phyloP scores from a whole-genome alignment of 2,329 filamentous ascomycete species.

The Reticulascus tulasneorum region DNA sequence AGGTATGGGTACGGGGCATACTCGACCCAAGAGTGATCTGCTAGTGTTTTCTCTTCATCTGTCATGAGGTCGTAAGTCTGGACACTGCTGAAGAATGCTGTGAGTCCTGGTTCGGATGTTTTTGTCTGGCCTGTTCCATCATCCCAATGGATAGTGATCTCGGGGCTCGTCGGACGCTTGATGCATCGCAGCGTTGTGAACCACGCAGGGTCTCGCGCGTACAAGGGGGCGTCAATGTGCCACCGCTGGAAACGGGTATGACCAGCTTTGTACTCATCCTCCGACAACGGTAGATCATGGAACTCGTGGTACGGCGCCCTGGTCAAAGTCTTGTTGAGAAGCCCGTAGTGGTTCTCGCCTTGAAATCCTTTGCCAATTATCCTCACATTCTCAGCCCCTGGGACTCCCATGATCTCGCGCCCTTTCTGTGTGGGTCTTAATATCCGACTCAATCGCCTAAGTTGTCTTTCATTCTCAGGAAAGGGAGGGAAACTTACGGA shows the following conservation, averaged over 20 bases:
- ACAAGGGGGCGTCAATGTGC: conserved; percentile 45
- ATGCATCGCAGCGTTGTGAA: conserved; percentile 37
- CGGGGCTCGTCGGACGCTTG: conserved; percentile 29
- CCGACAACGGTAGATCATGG: conserved; percentile 27
- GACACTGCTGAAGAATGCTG: conserved; percentile 38
- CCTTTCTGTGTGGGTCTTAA: conserved; percentile 9
- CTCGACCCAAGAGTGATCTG: conserved; percentile 41
- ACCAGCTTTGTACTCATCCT: conserved; percentile 32
- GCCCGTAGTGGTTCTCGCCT: conserved; percentile 38
- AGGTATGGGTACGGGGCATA: conserved; percentile 40
- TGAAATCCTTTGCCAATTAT: conserved; percentile 42
- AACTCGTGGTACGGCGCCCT: conserved; percentile 30
- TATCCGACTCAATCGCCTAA: background rate
- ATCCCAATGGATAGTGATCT: conserved; percentile 36
- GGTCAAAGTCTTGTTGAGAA: conserved; percentile 29
- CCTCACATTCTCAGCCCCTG: conserved; percentile 38
- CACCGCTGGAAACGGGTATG: conserved; percentile 42
- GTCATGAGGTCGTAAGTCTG: conserved; percentile 37
- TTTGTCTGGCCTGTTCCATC: conserved; percentile 36
- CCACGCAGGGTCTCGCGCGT: conserved; percentile 34
- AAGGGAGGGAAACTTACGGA: conserved; percentile 20
- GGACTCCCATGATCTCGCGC: conserved; percentile 31
- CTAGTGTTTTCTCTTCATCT: conserved; percentile 33
- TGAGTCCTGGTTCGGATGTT: conserved; percentile 36
- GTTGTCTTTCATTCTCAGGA: background rate